Conservation (phyloP, 352 stramenopile genomes). For the Phytophthora pini region DNA sequence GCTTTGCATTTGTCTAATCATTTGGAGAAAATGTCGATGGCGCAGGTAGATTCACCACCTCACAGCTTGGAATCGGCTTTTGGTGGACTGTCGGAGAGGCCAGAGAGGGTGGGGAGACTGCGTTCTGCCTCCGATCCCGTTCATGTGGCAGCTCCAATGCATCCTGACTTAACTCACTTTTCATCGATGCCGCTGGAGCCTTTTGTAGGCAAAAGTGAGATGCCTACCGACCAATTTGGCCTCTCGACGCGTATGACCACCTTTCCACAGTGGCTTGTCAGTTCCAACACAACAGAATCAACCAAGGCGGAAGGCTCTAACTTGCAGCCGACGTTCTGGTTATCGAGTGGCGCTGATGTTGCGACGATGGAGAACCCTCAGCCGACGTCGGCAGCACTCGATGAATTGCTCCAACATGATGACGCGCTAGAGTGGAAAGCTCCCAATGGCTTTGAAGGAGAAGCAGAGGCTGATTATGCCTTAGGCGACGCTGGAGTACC, state of each 20-base stretch:
- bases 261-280: slow-evolving; percentile 24
- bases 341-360: slow-evolving; percentile 8
- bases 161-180: slow-evolving; percentile 20
- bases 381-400: slow-evolving; percentile 34
- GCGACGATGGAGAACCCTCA: slow-evolving; percentile 10
- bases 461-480: slow-evolving; percentile 28
- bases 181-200: slow-evolving; percentile 22
- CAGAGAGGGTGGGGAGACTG: slow-evolving; percentile 12
- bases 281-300: neutral
- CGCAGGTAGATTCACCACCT: slow-evolving; percentile 26
- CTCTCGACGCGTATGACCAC: slow-evolving; percentile 1
- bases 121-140: slow-evolving; percentile 33
- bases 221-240: neutral
- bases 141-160: slow-evolving; percentile 10
- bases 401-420: slow-evolving; percentile 40
- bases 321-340: slow-evolving; percentile 12
- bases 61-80: slow-evolving; percentile 22
- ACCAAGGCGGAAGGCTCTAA: slow-evolving; percentile 2
- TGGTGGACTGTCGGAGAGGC: neutral
- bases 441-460: slow-evolving; percentile 20
- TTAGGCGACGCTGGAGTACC: slow-evolving; percentile 36
- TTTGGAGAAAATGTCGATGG: slow-evolving; percentile 76
- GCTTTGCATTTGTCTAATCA: slow-evolving; percentile 60
- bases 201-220: slow-evolving; percentile 6
- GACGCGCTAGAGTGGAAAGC: slow-evolving; percentile 43